A percentile compares a stretch with the other conserved stretches of the same genome.
These are phyloP conservation scores for Rhizopus sp. DNA, from an alignment of 371 early-diverging fungal genomes.

Conservation along the genomic window DNA sequence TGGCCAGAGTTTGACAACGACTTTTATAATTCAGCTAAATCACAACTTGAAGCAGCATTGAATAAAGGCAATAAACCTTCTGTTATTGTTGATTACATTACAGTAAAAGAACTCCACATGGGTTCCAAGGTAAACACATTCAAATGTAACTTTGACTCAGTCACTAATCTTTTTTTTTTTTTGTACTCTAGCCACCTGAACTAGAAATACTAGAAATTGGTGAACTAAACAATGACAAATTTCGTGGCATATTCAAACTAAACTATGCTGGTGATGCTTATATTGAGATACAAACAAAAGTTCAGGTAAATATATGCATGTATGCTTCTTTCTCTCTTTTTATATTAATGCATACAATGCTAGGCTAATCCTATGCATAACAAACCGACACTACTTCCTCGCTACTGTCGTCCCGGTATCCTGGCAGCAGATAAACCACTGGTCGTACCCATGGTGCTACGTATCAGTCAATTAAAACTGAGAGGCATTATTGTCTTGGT, in stretches of 20 bases:
- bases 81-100: slow-evolving; percentile 89
- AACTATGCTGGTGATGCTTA: slow-evolving; percentile 93
- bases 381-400: slow-evolving; percentile 56
- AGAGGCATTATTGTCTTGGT: slow-evolving; percentile 94
- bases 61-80: slow-evolving; percentile 91
- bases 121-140: slow-evolving; percentile 74
- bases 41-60: slow-evolving; percentile 84
- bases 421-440: slow-evolving; percentile 91
- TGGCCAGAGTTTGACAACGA: slow-evolving; percentile 90
- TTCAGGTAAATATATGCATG: slow-evolving; percentile 66
- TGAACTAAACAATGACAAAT: slow-evolving; percentile 89
- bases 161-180: not conserved
- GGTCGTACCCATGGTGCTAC: slow-evolving; percentile 93
- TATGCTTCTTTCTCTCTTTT: slow-evolving; percentile 3
- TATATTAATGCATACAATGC: not conserved
- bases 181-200: slow-evolving; percentile 89
- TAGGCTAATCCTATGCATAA: slow-evolving; percentile 84
- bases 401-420: slow-evolving; percentile 69
- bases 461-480: slow-evolving; percentile 85
- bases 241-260: slow-evolving; percentile 94
- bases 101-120: slow-evolving; percentile 90
- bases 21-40: slow-evolving; percentile 84
- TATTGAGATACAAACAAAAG: slow-evolving; percentile 91
- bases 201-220: slow-evolving; percentile 98
- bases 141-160: slow-evolving; percentile 3